phyloP scores from a whole-genome alignment of 2,329 filamentous ascomycete species.

The Phialocephala subalpina region DNA sequence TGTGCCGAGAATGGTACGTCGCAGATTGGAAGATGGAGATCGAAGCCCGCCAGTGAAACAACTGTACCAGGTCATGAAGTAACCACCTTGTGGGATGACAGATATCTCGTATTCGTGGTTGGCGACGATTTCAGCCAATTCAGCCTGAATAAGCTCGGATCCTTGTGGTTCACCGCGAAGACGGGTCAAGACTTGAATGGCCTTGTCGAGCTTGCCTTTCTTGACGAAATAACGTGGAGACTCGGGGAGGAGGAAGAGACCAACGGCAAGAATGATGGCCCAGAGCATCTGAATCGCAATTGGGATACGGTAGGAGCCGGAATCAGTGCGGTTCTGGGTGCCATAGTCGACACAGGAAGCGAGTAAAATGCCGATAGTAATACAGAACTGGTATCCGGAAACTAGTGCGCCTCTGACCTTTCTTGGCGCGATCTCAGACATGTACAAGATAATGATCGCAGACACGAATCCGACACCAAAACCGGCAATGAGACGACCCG shows the following conservation, averaged over 20 bases:
- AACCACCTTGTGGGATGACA: conserved; percentile 68
- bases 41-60: conserved; percentile 73
- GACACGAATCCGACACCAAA: conserved; percentile 84
- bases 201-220: conserved; percentile 72
- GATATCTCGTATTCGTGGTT: conserved; percentile 86
- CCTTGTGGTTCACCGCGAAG: conserved; percentile 78
- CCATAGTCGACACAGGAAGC: conserved; percentile 79
- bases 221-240: conserved; percentile 88
- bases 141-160: conserved; percentile 78
- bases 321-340: conserved; percentile 67
- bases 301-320: conserved; percentile 79
- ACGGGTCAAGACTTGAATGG: conserved; percentile 66
- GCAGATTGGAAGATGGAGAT: conserved; percentile 75
- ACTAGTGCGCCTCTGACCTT: conserved; percentile 83
- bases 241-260: conserved; percentile 81
- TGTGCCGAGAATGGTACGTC: conserved; percentile 74
- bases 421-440: conserved; percentile 59
- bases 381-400: conserved; percentile 84
- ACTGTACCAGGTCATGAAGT: conserved; percentile 75
- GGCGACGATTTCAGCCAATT: conserved; percentile 86
- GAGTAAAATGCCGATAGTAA: conserved; percentile 80
- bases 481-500: conserved; percentile 78
- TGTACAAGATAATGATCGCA: conserved; percentile 74
- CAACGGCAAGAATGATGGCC: conserved; percentile 76
- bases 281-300: conserved; percentile 83